Conservation (phyloP, 768 basidiomycete species). For the Agaricus blazei region DNA sequence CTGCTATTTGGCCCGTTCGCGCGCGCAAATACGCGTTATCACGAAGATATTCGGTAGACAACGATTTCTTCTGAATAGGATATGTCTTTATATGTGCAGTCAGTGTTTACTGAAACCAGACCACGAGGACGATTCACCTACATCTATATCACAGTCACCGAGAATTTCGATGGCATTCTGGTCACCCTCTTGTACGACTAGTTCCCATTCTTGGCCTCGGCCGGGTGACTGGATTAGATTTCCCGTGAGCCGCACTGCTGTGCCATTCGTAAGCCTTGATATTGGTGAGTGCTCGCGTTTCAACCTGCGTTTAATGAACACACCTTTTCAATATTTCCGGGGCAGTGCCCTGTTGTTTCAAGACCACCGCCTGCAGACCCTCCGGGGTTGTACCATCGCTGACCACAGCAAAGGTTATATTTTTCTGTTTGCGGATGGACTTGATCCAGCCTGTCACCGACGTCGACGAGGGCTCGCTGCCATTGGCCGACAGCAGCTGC, state of each 20-base stretch:
- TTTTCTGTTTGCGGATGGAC: slow-evolving; percentile 82
- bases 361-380: slow-evolving; percentile 78
- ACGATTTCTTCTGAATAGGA: slow-evolving; percentile 87
- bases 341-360: slow-evolving; percentile 30
- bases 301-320: slow-evolving; percentile 13
- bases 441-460: slow-evolving; percentile 82
- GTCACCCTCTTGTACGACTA: slow-evolving; percentile 33
- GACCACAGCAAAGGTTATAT: slow-evolving; percentile 78
- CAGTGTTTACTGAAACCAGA: background rate
- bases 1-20: slow-evolving; percentile 64
- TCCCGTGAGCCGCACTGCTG: slow-evolving; percentile 36
- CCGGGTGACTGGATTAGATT: slow-evolving; percentile 40
- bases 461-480: slow-evolving; percentile 13
- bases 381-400: slow-evolving; percentile 71
- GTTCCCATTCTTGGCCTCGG: slow-evolving; percentile 42
- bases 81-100: slow-evolving; percentile 49
- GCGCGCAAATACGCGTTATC: slow-evolving; percentile 87
- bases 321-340: slow-evolving; percentile 22
- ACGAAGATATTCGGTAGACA: slow-evolving; percentile 75
- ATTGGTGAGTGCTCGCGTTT: slow-evolving; percentile 17
- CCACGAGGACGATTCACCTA: slow-evolving; percentile 15
- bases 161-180: slow-evolving; percentile 32
- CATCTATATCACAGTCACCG: slow-evolving; percentile 44
- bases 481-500: background rate
- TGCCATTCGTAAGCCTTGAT: slow-evolving; percentile 36